Conservation (phyloP, 1,284 basidiomycete genomes). For the Bjerkandera adusta region DNA sequence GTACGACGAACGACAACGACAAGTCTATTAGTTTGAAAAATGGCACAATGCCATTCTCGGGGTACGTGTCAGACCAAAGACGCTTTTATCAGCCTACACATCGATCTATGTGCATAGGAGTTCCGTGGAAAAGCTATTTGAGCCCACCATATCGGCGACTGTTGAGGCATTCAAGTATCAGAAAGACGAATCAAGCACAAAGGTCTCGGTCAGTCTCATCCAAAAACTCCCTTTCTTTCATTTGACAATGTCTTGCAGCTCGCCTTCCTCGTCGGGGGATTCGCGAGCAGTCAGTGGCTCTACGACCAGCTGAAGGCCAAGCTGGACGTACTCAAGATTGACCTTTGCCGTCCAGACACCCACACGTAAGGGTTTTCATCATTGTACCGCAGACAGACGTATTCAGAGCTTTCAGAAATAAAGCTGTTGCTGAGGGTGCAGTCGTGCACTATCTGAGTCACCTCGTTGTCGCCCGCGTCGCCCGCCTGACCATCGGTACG, state of each 20-base stretch:
- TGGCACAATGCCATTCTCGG: constrained; percentile 37
- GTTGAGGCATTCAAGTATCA: constrained; percentile 34
- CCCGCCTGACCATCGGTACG: constrained; percentile 35
- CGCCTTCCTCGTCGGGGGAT: constrained; percentile 39
- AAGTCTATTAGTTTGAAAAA: constrained; percentile 33
- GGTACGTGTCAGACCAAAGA: too few relatives aligned
- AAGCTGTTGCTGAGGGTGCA: constrained; percentile 37
- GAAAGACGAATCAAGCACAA: constrained; percentile 4
- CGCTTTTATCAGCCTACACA: too few relatives aligned
- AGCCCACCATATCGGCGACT: constrained; percentile 36
- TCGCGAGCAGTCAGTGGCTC: constrained; percentile 38
- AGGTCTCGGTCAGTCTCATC: constrained; percentile 7
- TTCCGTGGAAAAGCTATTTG: constrained; percentile 38
- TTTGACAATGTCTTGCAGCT: constrained; percentile 21
- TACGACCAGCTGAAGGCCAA: constrained; percentile 26
- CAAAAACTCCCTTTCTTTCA: not conserved
- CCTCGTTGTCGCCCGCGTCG: constrained; percentile 32
- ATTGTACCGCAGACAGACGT: not conserved
- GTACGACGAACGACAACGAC: constrained; percentile 36
- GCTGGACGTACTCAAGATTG: constrained; percentile 29
- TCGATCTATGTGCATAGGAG: constrained; percentile 21
- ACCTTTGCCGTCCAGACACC: constrained; percentile 42
- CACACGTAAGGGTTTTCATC: constrained; percentile 36
- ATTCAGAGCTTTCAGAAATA: too few relatives aligned
- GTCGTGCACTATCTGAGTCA: constrained; percentile 36